phyloP scores from a whole-genome alignment of 106 monocot species.

The Posidonia australis region DNA sequence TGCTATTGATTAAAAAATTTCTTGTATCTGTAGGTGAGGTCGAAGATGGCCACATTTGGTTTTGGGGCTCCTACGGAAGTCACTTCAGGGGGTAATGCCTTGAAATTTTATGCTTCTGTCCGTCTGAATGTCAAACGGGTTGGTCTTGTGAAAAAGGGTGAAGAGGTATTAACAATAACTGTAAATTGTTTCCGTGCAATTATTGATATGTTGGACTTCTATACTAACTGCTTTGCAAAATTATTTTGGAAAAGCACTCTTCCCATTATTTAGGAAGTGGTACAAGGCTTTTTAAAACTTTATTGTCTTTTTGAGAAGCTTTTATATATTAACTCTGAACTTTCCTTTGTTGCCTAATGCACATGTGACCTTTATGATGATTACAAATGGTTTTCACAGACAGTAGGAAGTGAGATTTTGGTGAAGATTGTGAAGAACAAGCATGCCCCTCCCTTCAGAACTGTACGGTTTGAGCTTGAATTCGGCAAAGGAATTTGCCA shows the following conservation, averaged over 20 bases:
- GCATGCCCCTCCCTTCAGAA: conserved; percentile 92
- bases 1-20: neutral
- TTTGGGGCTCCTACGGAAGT: conserved; percentile 91
- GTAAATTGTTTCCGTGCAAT: neutral
- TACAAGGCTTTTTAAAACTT: too few species aligned
- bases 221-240: too few species aligned
- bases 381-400: conserved; percentile 21
- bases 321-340: neutral
- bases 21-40: conserved; percentile 46
- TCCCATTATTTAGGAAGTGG: too few species aligned
- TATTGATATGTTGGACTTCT: too few species aligned
- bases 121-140: conserved; percentile 71
- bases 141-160: conserved; percentile 81
- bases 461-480: conserved; percentile 75
- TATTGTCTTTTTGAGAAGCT: too few species aligned
- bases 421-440: conserved; percentile 99
- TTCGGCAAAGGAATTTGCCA: conserved; percentile 83
- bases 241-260: too few species aligned
- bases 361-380: neutral
- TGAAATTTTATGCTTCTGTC: conserved; percentile 97
- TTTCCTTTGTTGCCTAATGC: neutral
- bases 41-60: conserved; percentile 83
- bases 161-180: conserved; percentile 48
- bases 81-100: conserved; percentile 91
- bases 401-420: conserved; percentile 67